Evolutionary conservation across 179 eudicot species (phyloP), one percentile per base, ranked within the genome.

Genomic region (Patellifolia procumbens): DNA sequence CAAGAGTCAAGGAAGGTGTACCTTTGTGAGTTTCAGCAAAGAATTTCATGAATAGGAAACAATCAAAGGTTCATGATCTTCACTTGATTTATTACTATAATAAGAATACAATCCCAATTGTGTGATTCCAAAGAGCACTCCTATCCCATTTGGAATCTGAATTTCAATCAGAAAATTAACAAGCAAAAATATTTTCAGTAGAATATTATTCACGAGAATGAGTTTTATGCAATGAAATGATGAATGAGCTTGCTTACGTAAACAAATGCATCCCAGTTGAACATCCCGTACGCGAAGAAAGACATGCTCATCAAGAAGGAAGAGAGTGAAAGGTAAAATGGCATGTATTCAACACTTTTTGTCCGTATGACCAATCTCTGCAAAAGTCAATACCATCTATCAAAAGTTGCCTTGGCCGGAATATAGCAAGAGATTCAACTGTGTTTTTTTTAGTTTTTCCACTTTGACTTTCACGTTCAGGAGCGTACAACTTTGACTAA

Each of bases 61-160:
- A 1, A 92, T 72, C 77, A 92, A 74, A 68, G 97, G 89, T 76
- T 81, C 88, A 70, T 79, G 79, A 60, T 48, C 86, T 78, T 83
- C 81, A 17, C 72, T 74, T 31, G 85, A 49, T 58, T 64, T 53
- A 6, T 83, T 86, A 74, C 82, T 87, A 77, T 81, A 93, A 22
- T 80, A 86, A 58, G 76, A 79, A 77, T 91, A 90, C 64, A 93
- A 72, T 68, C 82, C 92, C 89, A 93, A 49, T 69, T 91, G 97
- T 68, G 86, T 48, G 52, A 86, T 42, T 53, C 91, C 98, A 52
- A 93, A 86, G 69, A 86, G 13, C 39, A 85, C 81, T 83, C 98
- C 98, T 39, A 91, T 85, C 70, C 98, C 97, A 81, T 93, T 93
- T 68, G 97, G 98, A 49, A 86, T 90, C 98, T 93, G 85, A 62